Evolutionary conservation across 202 grass and related monocot species (phyloP).

Genomic region (Setaria viridis): DNA sequence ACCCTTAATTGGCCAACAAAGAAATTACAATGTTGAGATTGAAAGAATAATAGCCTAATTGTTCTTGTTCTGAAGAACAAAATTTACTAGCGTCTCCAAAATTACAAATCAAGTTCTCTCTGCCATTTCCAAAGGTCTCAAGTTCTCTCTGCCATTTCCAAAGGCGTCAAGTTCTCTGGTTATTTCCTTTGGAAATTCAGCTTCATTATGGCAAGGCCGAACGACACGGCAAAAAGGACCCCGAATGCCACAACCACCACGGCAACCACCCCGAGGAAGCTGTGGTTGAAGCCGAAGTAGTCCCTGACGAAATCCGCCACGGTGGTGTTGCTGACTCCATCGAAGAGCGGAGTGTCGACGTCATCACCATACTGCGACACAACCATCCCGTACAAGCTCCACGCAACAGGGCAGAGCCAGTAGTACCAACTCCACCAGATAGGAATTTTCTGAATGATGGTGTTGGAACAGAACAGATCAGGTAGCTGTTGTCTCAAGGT

Average conservation of each 20-base stretch:
- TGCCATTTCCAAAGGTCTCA: not conserved
- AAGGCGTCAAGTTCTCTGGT: not conserved
- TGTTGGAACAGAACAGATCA: not conserved
- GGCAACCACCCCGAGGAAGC: conserved; percentile 32
- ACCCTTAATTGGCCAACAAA: too few species aligned
- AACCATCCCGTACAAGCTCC: conserved; percentile 57
- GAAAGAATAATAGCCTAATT: too few species aligned
- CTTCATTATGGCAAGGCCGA: conserved; percentile 51
- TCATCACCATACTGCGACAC: conserved; percentile 54
- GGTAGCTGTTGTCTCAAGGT: not conserved
- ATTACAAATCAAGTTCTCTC: not conserved
- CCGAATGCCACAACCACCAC: conserved; percentile 45
- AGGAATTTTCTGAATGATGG: conserved; percentile 54
- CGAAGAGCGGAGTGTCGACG: not conserved
- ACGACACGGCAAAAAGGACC: conserved; percentile 49
- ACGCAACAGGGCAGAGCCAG: conserved; percentile 54
- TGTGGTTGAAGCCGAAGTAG: conserved; percentile 47
- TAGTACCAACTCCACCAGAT: conserved; percentile 67
- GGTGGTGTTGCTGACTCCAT: conserved; percentile 1
- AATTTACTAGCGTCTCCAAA: not conserved
- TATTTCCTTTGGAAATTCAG: conserved; percentile 58
- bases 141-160: not conserved
- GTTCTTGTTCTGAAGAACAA: not conserved
- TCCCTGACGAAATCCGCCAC: conserved; percentile 41
- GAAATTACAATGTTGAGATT: too few species aligned